A percentile compares a stretch with the other conserved stretches of the same genome.
phyloP scores from a whole-genome alignment of 2,329 filamentous ascomycete species.

The Exophiala calicioides region DNA sequence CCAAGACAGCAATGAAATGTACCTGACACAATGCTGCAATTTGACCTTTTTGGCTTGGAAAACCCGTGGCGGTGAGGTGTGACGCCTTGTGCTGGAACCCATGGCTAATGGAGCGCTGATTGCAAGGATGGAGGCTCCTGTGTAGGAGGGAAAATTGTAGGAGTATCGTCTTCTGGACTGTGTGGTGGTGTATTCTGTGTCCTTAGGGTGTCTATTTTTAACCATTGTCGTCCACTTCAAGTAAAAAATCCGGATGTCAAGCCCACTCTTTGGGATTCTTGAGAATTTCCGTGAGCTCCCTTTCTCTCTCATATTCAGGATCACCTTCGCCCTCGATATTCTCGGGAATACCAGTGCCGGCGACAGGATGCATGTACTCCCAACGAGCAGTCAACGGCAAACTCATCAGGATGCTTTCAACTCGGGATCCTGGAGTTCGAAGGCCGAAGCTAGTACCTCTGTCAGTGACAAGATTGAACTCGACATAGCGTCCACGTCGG shows the following conservation, averaged over 20 bases:
- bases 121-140: no score
- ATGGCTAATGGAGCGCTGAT: no score
- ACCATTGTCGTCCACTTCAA: no score
- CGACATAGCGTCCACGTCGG: constrained; percentile 89
- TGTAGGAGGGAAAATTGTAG: no score
- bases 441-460: constrained; percentile 91
- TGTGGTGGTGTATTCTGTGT: no score
- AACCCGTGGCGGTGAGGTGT: no score
- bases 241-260: constrained; percentile 35
- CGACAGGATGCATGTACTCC: constrained; percentile 82
- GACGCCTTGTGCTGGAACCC: no score
- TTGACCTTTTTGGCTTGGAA: no score
- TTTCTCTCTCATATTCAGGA: constrained; percentile 58
- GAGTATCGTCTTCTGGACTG: no score
- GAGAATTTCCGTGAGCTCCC: constrained; percentile 72
- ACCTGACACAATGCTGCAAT: no score
- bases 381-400: constrained; percentile 88
- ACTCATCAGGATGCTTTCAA: constrained; percentile 98
- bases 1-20: no score
- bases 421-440: constrained; percentile 84
- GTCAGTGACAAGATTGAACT: constrained; percentile 98
- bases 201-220: no score
- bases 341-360: constrained; percentile 42
- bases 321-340: constrained; percentile 47
- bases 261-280: constrained; percentile 65